Evolutionary conservation across 192 early-diverging fungal genomes (phyloP).

Genomic region (Funneliformis geosporum): DNA sequence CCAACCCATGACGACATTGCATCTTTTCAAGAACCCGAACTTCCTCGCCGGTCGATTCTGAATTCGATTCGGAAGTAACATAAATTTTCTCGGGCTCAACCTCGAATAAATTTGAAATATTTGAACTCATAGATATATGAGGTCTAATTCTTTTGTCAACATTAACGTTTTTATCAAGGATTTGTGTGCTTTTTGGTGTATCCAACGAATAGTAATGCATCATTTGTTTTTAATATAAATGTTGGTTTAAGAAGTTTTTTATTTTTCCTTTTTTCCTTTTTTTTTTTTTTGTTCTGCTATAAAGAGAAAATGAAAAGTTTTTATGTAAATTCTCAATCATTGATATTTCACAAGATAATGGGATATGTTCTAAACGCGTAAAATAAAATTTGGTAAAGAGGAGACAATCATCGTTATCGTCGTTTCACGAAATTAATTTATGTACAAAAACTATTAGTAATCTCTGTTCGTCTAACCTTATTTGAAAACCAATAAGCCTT

Average conservation of each 20-base stretch:
- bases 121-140: neutral
- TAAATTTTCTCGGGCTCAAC: neutral
- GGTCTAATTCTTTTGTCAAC: neutral
- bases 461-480: too few relatives aligned
- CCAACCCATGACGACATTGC: constrained; percentile 16
- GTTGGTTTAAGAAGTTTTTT: too few relatives aligned
- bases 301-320: too few relatives aligned
- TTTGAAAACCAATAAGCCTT: too few relatives aligned
- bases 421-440: too few relatives aligned
- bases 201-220: neutral
- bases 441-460: too few relatives aligned
- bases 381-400: too few relatives aligned
- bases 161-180: neutral
- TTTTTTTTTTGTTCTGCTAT: neutral
- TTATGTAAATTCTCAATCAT: too few relatives aligned
- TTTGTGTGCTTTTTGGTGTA: constrained; percentile 9
- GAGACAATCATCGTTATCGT: too few relatives aligned
- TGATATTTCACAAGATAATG: too few relatives aligned
- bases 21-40: neutral
- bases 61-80: neutral
- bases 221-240: neutral
- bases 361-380: too few relatives aligned
- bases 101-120: neutral
- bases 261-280: neutral
- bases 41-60: neutral